phyloP scores from a whole-genome alignment of 2,329 filamentous ascomycete genomes.

The Paraconiothyrium sp. region DNA sequence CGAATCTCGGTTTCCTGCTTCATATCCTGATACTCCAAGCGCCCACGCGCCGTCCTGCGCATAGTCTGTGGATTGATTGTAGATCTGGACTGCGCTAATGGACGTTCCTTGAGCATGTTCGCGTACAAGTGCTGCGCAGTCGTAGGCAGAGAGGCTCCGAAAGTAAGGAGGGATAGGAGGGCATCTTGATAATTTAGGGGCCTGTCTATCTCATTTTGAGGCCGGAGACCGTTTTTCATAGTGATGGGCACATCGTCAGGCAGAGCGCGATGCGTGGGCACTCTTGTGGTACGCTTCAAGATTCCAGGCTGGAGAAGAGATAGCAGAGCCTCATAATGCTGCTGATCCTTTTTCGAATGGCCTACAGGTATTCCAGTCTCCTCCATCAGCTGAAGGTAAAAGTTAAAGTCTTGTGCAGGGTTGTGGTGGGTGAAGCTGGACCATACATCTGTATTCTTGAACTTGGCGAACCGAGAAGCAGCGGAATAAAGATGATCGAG shows the following conservation, averaged over 20 bases:
- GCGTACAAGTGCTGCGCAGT: neutral
- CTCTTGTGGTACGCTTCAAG: neutral
- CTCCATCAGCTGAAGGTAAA: neutral
- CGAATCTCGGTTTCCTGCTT: neutral
- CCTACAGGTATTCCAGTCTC: neutral
- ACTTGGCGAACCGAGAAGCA: neutral
- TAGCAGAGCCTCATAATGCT: neutral
- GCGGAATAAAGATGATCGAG: neutral
- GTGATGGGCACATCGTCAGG: neutral
- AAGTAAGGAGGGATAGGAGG: neutral
- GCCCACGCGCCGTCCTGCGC: neutral
- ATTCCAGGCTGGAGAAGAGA: neutral
- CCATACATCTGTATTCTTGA: neutral
- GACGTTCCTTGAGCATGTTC: neutral
- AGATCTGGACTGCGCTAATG: neutral
- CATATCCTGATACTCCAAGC: no score
- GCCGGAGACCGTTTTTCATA: neutral
- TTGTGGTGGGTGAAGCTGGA: neutral
- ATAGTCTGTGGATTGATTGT: slow-evolving; percentile 2
- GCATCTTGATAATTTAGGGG: slow-evolving; percentile 4
- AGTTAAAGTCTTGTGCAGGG: neutral
- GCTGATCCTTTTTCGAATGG: neutral
- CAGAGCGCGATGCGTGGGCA: neutral
- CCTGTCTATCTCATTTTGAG: neutral
- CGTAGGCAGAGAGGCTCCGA: neutral